phyloP scores from a whole-genome alignment of 805 yeast genomes.

The Yarrowia divulgata region DNA sequence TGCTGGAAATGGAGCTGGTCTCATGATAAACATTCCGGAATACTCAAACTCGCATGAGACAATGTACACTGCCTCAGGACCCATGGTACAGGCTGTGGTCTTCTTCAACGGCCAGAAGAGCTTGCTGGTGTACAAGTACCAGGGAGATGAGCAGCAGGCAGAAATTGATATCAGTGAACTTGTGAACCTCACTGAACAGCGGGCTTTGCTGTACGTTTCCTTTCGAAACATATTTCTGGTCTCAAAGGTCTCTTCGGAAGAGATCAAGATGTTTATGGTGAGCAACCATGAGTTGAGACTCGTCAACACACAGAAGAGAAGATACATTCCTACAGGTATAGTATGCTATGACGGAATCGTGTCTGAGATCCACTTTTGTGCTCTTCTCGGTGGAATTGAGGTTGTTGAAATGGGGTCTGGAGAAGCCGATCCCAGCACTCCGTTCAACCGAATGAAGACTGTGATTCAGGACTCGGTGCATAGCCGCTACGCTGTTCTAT shows the following conservation, averaged over 20 bases:
- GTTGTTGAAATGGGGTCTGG: conserved; percentile 4
- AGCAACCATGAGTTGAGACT: conserved; percentile 6
- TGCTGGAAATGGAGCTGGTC: conserved; percentile 1
- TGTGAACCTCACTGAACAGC: conserved; percentile 14
- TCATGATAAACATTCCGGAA: conserved; percentile 20
- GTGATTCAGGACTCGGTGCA: conserved; percentile 13
- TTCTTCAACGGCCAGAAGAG: conserved; percentile 16
- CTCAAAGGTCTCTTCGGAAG: conserved; percentile 13
- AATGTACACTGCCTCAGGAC: conserved; percentile 16
- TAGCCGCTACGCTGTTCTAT: conserved; percentile 2
- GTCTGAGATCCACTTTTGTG: conserved; percentile 16
- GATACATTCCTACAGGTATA: conserved; percentile 8
- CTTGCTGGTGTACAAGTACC: conserved; percentile 11
- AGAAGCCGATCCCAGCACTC: conserved; percentile 10
- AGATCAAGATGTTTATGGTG: conserved; percentile 12
- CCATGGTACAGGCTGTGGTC: conserved; percentile 17
- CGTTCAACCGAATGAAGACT: conserved; percentile 24
- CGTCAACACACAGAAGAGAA: neutral
- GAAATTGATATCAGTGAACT: conserved; percentile 6
- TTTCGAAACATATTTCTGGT: conserved; percentile 5
- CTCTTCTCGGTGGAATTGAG: conserved; percentile 13
- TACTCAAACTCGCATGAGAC: conserved; percentile 20
- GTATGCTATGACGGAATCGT: conserved; percentile 10
- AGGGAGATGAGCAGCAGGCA: neutral
- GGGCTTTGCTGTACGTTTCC: conserved; percentile 1